phyloP scores from a whole-genome alignment of 2,329 filamentous ascomycete species.

The Monosporascus sp. region DNA sequence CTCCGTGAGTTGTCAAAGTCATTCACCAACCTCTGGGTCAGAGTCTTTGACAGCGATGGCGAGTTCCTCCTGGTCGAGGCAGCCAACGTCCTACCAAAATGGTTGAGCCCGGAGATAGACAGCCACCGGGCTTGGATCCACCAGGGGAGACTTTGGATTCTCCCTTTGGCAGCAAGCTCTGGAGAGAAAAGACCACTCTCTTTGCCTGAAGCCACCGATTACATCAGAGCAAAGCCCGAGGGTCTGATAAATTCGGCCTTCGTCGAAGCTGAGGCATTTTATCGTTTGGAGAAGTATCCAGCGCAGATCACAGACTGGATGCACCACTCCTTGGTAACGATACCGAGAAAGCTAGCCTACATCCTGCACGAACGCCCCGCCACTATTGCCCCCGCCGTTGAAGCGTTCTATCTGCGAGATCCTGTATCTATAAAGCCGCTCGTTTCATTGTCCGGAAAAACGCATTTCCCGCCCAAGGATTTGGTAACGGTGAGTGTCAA shows the following conservation, averaged over 20 bases:
- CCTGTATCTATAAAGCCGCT: constrained; percentile 69
- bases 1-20: constrained; percentile 73
- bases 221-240: constrained; percentile 51
- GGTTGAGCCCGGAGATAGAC: constrained; percentile 89
- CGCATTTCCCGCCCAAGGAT: constrained; percentile 70
- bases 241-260: constrained; percentile 65
- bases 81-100: constrained; percentile 77
- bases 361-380: constrained; percentile 71
- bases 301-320: constrained; percentile 65
- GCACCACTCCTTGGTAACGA: constrained; percentile 67
- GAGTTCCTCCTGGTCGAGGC: constrained; percentile 95
- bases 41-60: constrained; percentile 81
- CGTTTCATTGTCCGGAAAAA: constrained; percentile 44
- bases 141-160: constrained; percentile 66
- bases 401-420: constrained; percentile 89
- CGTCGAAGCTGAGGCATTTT: constrained; percentile 86
- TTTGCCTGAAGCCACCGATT: constrained; percentile 57
- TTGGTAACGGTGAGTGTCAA: constrained; percentile 72
- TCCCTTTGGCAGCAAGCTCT: constrained; percentile 48
- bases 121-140: constrained; percentile 88
- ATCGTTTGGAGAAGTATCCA: constrained; percentile 80
- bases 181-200: constrained; percentile 42
- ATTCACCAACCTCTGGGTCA: constrained; percentile 72
- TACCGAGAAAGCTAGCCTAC: constrained; percentile 78
- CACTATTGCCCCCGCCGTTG: constrained; percentile 76